phyloP scores from a whole-genome alignment of 495 filamentous ascomycete species.

The Aspergillus nanangensis region DNA sequence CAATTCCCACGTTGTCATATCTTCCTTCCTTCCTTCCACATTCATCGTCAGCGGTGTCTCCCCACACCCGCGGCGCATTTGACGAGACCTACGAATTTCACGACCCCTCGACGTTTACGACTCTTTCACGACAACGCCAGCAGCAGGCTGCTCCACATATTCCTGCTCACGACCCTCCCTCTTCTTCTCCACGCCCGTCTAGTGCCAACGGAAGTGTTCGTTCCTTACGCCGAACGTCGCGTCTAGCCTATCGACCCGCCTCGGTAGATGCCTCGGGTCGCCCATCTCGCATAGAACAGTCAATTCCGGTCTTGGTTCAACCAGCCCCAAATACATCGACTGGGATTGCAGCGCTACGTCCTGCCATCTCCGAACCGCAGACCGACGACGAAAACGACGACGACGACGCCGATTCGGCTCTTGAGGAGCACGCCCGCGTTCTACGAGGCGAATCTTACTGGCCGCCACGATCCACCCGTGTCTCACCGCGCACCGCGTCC shows the following conservation, averaged over 20 bases:
- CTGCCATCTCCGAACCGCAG: slow-evolving; percentile 33
- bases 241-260: slow-evolving; percentile 31
- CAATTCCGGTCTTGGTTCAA: slow-evolving; percentile 23
- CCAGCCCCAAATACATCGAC: slow-evolving; percentile 11
- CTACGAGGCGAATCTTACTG: slow-evolving; percentile 40
- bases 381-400: slow-evolving; percentile 31
- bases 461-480: slow-evolving; percentile 50
- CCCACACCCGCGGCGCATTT: slow-evolving; percentile 31
- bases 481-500: slow-evolving; percentile 62
- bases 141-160: slow-evolving; percentile 35
- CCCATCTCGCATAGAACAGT: slow-evolving; percentile 22
- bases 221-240: slow-evolving; percentile 47
- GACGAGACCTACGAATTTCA: slow-evolving; percentile 59
- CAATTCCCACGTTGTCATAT: slow-evolving; percentile 34
- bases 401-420: slow-evolving; percentile 22
- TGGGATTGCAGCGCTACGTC: slow-evolving; percentile 25
- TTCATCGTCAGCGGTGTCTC: slow-evolving; percentile 38
- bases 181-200: slow-evolving; percentile 39
- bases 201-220: slow-evolving; percentile 47
- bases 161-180: slow-evolving; percentile 19
- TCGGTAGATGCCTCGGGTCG: slow-evolving; percentile 29
- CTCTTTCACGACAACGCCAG: slow-evolving; percentile 53
- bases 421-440: slow-evolving; percentile 28
- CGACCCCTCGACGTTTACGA: slow-evolving; percentile 49
- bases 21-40: slow-evolving; percentile 13